Base-by-base conservation (phyloP, 2,329 filamentous ascomycete species). In the Microdochium trichocladiopsis region DNA sequence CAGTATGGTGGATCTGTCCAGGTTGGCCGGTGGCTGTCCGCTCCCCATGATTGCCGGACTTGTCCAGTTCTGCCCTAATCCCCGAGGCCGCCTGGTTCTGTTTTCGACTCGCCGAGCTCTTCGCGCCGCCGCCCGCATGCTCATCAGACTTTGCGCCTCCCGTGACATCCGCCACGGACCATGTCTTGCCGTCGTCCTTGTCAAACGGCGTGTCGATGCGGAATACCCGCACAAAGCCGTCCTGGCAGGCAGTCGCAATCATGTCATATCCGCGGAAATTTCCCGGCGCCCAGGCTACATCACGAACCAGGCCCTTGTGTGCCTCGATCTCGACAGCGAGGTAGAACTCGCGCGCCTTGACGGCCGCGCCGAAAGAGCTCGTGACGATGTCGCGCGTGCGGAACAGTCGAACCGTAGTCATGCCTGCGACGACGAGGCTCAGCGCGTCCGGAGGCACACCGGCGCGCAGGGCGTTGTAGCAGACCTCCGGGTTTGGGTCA, bases 281-380 rank as follows among this genome's bases (percentile, higher is more conserved):
- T 12, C 91, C 93, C 48, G 91, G 88, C 1, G 93, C 90, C 94
- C 94, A 99, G 2, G 90, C 86, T 1, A 96, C 82, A 66, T 96
- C 92, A 48, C 93, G 80, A 6, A 96, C 88, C 37, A 97, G 77
- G 1, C 86, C 84, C 8, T 82, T 78, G 60, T 96, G 88, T 2
- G 84, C 84, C 25, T 76, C 75, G 16, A 97, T 74, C 63, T 91
- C 87, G 21, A 86, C 84, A 0, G 91, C 91, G 8, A 89, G 81
- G 66, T 95, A 96, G 64, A 97, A 95, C 54, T 90, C 87, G 55
- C 88, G 88, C 74, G 65, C 82, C 71, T 71, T 84, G 73, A 68
- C 74, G 16, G 69, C 69, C 37, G 75, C 75, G 52, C 73, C 83
- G 56, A 77, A 77, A 50, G 71, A 75, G 37, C 71, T 69, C n/a